phyloP scores from a whole-genome alignment of 2,329 filamentous ascomycete species.

The Exophiala sp. region DNA sequence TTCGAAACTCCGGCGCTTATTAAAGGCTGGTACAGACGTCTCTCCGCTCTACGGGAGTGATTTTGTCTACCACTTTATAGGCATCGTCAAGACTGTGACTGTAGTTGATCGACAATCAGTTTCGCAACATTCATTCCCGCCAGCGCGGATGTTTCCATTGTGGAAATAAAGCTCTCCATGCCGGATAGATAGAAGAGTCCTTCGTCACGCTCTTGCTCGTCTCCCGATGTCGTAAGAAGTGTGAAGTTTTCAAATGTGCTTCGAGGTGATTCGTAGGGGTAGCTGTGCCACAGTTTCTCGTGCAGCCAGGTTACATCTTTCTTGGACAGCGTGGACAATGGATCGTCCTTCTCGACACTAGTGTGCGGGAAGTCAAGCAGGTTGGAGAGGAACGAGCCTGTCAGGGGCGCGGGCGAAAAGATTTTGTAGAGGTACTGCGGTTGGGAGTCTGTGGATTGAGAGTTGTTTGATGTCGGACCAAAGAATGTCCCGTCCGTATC shows the following conservation, averaged over 20 bases:
- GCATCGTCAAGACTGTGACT: too few species aligned
- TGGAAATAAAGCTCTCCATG: constrained; percentile 92
- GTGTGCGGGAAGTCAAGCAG: constrained; percentile 46
- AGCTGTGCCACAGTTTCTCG: constrained; percentile 75
- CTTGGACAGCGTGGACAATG: constrained; percentile 31
- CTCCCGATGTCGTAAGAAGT: constrained; percentile 2
- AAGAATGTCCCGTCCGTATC: constrained; percentile 27
- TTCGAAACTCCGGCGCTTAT: too few species aligned
- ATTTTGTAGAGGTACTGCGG: constrained; percentile 61
- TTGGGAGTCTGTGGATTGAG: neutral
- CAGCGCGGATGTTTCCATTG: constrained; percentile 93
- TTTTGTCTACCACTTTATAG: too few species aligned
- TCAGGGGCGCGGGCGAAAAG: constrained; percentile 56
- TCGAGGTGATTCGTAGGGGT: constrained; percentile 79
- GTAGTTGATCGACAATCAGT: constrained; percentile 47
- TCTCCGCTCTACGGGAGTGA: too few species aligned
- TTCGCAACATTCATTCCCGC: constrained; percentile 67
- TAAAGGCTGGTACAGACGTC: too few species aligned
- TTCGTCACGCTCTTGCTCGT: neutral
- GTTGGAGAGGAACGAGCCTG: constrained; percentile 45
- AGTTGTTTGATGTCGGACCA: neutral
- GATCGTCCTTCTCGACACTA: constrained; percentile 25
- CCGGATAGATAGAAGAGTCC: constrained; percentile 56
- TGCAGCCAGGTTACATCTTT: constrained; percentile 69
- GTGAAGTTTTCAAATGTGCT: constrained; percentile 81